Evolutionary conservation across 2,329 filamentous ascomycete genomes (phyloP), one percentile per base, ranked within the genome.

Genomic region (Daldinia sp.): DNA sequence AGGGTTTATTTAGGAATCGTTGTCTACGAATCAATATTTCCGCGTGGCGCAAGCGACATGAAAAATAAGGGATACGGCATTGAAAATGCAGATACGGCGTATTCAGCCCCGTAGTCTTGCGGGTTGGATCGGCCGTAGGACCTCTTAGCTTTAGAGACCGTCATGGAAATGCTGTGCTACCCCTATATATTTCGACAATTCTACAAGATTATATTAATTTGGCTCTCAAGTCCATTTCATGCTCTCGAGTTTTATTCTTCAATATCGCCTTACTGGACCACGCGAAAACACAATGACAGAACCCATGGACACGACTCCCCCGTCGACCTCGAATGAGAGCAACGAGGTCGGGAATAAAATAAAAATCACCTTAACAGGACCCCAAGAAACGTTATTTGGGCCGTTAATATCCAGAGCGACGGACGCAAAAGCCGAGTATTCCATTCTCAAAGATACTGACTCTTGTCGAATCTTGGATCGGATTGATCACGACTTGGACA

Each of bases 361-460:
- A 27, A 69, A 67, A 45, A 49, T 72, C 9, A 43, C 59, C 3
- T 58, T 73, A 1, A 66, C 64, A 1, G 71, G 69, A 4, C 57
- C 66, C 1, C 60, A 71, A 45, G 69, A 71, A 51, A 74, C 71
- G 3, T 58, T 73, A 21, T 59, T 74, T 41, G 67, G 65, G 17
- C 66, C 71, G 2, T 61, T 73, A 5, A 43, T 71, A 51, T 64
- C 67, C 7, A 67, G 71, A 41, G 71, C 67, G 19, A 51, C 23
- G n/a, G 72, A 73, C 47, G 66, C 70, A 15, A 52, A 43, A 15
- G 51, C 58, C 32, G 43, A 50, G 23, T 25, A 63, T 19, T 65
- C 71, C 9, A 60, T 72, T 15, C 66, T 74, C 11, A 66, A 69
- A 41, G 71, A 74, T 29, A 37, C 45, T 4, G 61, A 62, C 10